A percentile compares a stretch with the other conserved stretches of the same genome.
These are phyloP conservation scores for Simplicillium aogashimaense DNA, from an alignment of 2,329 filamentous ascomycete genomes.

Conservation along the genomic window DNA sequence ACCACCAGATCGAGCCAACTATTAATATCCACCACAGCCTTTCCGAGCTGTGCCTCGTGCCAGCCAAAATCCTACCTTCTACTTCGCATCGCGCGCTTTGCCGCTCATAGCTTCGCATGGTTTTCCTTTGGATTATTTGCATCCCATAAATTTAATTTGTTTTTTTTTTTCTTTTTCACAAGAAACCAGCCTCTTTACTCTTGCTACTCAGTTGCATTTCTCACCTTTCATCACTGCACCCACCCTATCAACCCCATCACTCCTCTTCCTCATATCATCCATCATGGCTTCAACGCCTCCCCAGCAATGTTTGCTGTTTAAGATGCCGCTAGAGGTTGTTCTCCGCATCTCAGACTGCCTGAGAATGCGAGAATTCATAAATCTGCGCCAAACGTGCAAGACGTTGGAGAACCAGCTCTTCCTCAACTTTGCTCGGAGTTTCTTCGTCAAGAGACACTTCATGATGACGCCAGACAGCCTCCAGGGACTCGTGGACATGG, in stretches of 20 bases:
- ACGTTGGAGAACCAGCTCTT: constrained; percentile 43
- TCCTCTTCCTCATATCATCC: background rate
- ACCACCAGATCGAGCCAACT: too few species aligned
- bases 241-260: background rate
- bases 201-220: too few species aligned
- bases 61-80: too few species aligned
- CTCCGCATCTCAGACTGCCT: constrained; percentile 42
- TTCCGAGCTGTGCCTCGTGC: too few species aligned
- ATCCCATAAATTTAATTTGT: too few species aligned
- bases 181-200: too few species aligned
- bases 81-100: too few species aligned
- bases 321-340: constrained; percentile 50
- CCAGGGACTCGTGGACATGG: constrained; percentile 41
- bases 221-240: too few species aligned
- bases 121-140: too few species aligned
- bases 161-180: too few species aligned
- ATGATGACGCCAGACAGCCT: constrained; percentile 50
- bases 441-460: constrained; percentile 58
- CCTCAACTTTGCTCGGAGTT: constrained; percentile 47
- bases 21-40: too few species aligned
- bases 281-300: background rate
- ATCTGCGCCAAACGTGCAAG: constrained; percentile 45
- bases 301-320: constrained; percentile 10
- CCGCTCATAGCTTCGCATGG: too few species aligned
- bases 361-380: constrained; percentile 42